phyloP scores from a whole-genome alignment of 2,329 filamentous ascomycete genomes.

The Microascus cirrosus region DNA sequence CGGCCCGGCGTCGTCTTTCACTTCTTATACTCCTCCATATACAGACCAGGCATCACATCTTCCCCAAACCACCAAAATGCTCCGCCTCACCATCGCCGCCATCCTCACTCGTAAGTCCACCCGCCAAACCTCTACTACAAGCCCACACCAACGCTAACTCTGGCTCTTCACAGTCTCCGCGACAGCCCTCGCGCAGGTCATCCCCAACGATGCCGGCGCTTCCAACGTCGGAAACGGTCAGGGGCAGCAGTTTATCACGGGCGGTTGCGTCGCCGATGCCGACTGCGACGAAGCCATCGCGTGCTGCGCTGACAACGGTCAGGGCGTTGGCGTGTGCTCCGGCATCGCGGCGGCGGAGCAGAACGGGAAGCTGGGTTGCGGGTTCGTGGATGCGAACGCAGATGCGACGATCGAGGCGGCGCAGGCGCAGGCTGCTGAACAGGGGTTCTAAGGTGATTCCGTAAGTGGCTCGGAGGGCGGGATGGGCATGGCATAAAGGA shows the following conservation, averaged over 20 bases:
- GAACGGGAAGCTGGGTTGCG: slow-evolving; percentile 21
- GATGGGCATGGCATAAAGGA: too few relatives aligned
- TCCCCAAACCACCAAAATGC: slow-evolving; percentile 9
- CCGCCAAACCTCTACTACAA: slow-evolving; percentile 1
- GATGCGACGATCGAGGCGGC: slow-evolving; percentile 7
- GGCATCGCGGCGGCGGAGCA: slow-evolving; percentile 14
- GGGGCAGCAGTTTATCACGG: slow-evolving; percentile 17
- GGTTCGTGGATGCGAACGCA: slow-evolving; percentile 13
- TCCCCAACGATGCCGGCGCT: slow-evolving; percentile 14
- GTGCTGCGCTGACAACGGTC: slow-evolving; percentile 16
- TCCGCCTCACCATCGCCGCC: slow-evolving; percentile 13
- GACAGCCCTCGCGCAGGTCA: slow-evolving; percentile 10
- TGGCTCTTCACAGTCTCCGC: slow-evolving; percentile 7
- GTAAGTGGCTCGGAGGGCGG: too few relatives aligned
- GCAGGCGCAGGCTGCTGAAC: slow-evolving; percentile 4
- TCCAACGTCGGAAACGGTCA: slow-evolving; percentile 14
- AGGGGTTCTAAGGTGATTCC: background rate
- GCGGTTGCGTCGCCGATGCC: slow-evolving; percentile 14
- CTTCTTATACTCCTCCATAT: slow-evolving; percentile 1
- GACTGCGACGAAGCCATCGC: slow-evolving; percentile 11
- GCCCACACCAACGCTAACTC: background rate
- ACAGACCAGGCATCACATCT: slow-evolving; percentile 2
- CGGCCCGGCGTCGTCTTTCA: slow-evolving; percentile 10
- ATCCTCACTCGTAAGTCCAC: slow-evolving; percentile 12
- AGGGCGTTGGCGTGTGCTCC: slow-evolving; percentile 17